phyloP scores from a whole-genome alignment of 1,284 basidiomycete species.

The Leccinum variabile region DNA sequence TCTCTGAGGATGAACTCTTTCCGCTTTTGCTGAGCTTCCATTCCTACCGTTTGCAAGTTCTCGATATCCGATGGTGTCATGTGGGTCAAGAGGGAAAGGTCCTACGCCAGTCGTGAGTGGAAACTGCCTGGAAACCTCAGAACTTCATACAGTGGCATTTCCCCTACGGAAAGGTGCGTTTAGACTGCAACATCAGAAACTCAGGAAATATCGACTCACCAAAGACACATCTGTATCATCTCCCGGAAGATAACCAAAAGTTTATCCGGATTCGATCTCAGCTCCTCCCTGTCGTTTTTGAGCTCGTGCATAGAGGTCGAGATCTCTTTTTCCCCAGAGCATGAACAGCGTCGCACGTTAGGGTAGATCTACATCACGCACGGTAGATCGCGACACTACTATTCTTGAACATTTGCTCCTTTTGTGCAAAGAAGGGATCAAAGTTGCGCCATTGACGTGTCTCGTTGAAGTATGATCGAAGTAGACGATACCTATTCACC shows the following conservation, averaged over 20 bases:
- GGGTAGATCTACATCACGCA: conserved; percentile 33
- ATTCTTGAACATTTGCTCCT: conserved; percentile 81
- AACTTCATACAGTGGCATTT: conserved; percentile 65
- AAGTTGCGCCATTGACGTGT: conserved; percentile 75
- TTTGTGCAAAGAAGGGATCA: conserved; percentile 86
- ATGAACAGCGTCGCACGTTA: neutral
- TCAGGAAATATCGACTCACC: conserved; percentile 44
- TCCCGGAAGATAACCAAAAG: conserved; percentile 72
- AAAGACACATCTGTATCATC: conserved; percentile 88
- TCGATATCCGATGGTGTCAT: conserved; percentile 80
- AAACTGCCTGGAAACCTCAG: neutral
- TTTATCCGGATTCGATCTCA: conserved; percentile 51
- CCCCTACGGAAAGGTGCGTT: conserved; percentile 49
- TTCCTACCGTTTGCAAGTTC: conserved; percentile 79
- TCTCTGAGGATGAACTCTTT: conserved; percentile 82
- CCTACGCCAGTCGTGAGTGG: conserved; percentile 43
- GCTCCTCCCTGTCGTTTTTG: conserved; percentile 46
- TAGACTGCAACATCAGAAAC: neutral
- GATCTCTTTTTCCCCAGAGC: conserved; percentile 48
- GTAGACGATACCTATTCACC: conserved; percentile 71
- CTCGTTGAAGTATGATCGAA: conserved; percentile 74
- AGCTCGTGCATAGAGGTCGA: conserved; percentile 69
- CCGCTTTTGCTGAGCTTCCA: conserved; percentile 72
- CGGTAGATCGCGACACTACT: conserved; percentile 79
- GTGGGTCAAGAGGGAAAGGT: conserved; percentile 82